A percentile compares a stretch with the other conserved stretches of the same genome.
Evolutionary conservation across 2,329 filamentous ascomycete species (phyloP).

Genomic region (Aspergillus sp.): DNA sequence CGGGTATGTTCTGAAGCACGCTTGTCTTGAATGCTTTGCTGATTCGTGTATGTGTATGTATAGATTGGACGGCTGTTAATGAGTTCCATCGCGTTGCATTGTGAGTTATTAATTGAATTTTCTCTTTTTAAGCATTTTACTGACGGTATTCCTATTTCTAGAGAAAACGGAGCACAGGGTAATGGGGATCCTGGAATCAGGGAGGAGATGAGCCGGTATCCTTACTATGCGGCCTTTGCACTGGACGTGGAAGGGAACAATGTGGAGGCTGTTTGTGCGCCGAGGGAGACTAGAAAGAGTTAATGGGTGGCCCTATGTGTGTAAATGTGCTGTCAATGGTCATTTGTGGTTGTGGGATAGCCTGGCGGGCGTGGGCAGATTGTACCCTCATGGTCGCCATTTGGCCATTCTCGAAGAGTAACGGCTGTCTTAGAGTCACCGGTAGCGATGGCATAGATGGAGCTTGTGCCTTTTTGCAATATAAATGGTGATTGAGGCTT

Average conservation of each 20-base stretch:
- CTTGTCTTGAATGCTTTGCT: neutral
- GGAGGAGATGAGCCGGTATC: constrained; percentile 6
- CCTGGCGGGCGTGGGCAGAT: too few relatives aligned
- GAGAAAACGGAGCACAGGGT: neutral
- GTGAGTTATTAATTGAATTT: neutral
- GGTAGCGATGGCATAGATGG: too few relatives aligned
- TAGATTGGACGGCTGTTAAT: neutral
- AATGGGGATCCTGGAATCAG: neutral
- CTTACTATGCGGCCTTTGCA: constrained; percentile 4
- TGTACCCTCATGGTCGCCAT: too few relatives aligned
- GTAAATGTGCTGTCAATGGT: too few relatives aligned
- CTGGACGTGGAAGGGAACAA: constrained; percentile 1
- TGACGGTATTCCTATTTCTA: neutral
- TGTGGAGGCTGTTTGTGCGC: constrained; percentile 1
- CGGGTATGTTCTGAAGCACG: neutral
- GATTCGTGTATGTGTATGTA: neutral
- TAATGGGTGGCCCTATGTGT: neutral
- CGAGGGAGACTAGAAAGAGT: constrained; percentile 57
- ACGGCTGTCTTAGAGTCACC: too few relatives aligned
- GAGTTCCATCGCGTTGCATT: neutral
- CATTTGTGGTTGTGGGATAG: too few relatives aligned
- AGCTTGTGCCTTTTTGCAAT: too few relatives aligned
- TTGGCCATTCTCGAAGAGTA: too few relatives aligned
- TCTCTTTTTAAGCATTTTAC: too few relatives aligned
- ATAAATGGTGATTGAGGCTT: too few relatives aligned